Conservation (phyloP, 306 rosid genomes). For the Trifolium fragiferum region DNA sequence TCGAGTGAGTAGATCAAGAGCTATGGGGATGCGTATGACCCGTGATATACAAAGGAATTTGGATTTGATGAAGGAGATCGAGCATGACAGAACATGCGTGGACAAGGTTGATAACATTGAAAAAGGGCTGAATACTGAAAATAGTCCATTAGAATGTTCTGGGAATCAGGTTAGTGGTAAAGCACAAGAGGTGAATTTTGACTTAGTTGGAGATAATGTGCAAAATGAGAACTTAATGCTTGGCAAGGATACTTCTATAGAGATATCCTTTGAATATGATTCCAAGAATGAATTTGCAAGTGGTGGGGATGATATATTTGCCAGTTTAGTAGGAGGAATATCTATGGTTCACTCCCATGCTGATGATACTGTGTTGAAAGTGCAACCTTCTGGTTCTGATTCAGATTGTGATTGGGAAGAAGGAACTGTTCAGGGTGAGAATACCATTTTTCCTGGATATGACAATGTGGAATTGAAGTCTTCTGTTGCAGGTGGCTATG, state of each 20-base stretch:
- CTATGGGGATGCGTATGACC: conserved; percentile 95
- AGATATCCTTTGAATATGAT: conserved; percentile 69
- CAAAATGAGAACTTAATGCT: conserved; percentile 45
- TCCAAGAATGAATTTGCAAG: conserved; percentile 48
- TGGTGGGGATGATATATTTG: conserved; percentile 76
- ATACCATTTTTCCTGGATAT: conserved; percentile 40
- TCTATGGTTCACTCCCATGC: conserved; percentile 46
- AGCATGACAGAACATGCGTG: conserved; percentile 57
- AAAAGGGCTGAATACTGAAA: conserved; percentile 37
- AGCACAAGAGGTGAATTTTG: conserved; percentile 43
- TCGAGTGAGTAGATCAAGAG: conserved; percentile 86
- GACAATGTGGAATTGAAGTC: conserved; percentile 38
- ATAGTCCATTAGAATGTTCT: conserved; percentile 46
- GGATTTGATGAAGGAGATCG: conserved; percentile 93
- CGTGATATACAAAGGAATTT: conserved; percentile 94
- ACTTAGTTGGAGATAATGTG: conserved; percentile 46
- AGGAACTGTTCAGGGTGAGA: conserved; percentile 52
- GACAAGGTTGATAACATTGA: conserved; percentile 42
- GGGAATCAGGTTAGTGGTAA: conserved; percentile 43
- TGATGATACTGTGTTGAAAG: conserved; percentile 46
- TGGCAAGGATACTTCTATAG: conserved; percentile 57
- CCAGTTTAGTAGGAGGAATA: conserved; percentile 70
- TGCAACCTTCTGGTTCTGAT: conserved; percentile 50
- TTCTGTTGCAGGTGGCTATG: conserved; percentile 38
- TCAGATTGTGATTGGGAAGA: conserved; percentile 82